phyloP scores from a whole-genome alignment of 768 basidiomycete genomes.

The Lepiota venenata region DNA sequence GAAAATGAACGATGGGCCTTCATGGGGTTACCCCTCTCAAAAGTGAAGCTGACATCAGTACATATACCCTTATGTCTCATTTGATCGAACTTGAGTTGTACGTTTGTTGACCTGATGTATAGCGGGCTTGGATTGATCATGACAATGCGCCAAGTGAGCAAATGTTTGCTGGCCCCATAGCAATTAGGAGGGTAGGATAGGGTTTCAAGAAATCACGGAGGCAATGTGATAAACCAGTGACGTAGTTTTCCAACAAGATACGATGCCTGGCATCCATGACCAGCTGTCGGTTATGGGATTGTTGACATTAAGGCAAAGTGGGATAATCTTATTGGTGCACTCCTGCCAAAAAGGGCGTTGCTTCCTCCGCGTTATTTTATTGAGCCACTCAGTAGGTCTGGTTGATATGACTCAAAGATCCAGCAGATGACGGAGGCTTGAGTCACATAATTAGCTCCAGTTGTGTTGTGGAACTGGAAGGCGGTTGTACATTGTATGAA shows the following conservation, averaged over 20 bases:
- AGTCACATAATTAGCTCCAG: constrained; percentile 13
- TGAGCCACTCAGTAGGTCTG: constrained; percentile 43
- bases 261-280: constrained; percentile 37
- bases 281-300: constrained; percentile 31
- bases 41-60: too few relatives aligned
- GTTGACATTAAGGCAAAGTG: constrained; percentile 42
- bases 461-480: constrained; percentile 25
- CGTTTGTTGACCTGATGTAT: constrained; percentile 12
- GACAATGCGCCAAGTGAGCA: constrained; percentile 17
- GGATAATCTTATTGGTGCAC: constrained; percentile 20
- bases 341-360: constrained; percentile 16
- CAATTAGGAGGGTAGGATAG: constrained; percentile 28
- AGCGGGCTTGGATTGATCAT: too few relatives aligned
- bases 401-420: constrained; percentile 31
- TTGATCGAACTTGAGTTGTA: constrained; percentile 24
- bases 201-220: constrained; percentile 31
- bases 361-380: constrained; percentile 22
- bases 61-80: constrained; percentile 29
- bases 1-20: too few relatives aligned
- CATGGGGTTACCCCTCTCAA: too few relatives aligned
- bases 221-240: constrained; percentile 23
- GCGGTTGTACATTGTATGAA: constrained; percentile 34
- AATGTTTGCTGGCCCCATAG: constrained; percentile 28
- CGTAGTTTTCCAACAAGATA: constrained; percentile 35
- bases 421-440: too few relatives aligned